Evolutionary conservation across 495 filamentous ascomycete species (phyloP).

Genomic region (Thermothielavioides terrestris): DNA sequence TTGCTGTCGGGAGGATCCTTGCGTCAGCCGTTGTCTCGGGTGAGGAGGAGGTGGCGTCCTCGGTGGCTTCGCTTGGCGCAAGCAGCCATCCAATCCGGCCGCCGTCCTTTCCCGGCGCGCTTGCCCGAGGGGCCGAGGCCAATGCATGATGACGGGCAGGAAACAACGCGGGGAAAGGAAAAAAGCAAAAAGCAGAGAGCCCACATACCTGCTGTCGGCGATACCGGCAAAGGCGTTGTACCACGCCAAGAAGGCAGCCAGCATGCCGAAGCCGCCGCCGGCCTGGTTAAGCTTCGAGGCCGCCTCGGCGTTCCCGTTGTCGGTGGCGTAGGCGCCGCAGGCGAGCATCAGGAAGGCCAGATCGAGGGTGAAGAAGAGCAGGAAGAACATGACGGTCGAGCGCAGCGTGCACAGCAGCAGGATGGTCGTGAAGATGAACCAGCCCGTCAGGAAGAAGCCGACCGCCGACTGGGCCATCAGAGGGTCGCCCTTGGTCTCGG

Average conservation of each 20-base stretch:
- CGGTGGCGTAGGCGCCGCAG: slow-evolving; percentile 53
- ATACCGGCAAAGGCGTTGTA: slow-evolving; percentile 97
- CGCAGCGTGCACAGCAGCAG: slow-evolving; percentile 81
- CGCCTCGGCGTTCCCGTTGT: slow-evolving; percentile 22
- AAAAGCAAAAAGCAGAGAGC: slow-evolving; percentile 11
- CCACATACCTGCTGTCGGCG: slow-evolving; percentile 68
- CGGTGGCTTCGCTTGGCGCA: slow-evolving; percentile 16
- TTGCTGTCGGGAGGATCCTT: slow-evolving; percentile 34
- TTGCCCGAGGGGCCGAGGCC: too few relatives aligned
- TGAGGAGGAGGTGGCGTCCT: slow-evolving; percentile 20
- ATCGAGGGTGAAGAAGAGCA: slow-evolving; percentile 89
- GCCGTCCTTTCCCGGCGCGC: too few relatives aligned
- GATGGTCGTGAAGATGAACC: slow-evolving; percentile 97
- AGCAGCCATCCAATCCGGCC: slow-evolving; percentile 6
- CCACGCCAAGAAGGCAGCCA: slow-evolving; percentile 89
- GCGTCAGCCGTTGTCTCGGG: slow-evolving; percentile 9
- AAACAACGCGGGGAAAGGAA: background rate
- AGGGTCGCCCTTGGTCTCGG: slow-evolving; percentile 26
- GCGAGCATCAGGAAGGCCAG: slow-evolving; percentile 84
- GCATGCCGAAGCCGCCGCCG: slow-evolving; percentile 78
- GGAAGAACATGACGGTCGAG: slow-evolving; percentile 94
- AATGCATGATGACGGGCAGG: background rate
- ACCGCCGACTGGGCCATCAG: slow-evolving; percentile 51
- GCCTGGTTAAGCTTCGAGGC: slow-evolving; percentile 52
- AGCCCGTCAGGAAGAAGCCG: slow-evolving; percentile 81